These are phyloP conservation scores for Chlorociboria aeruginascens DNA, from an alignment of 495 filamentous ascomycete genomes.

Conservation along the genomic window DNA sequence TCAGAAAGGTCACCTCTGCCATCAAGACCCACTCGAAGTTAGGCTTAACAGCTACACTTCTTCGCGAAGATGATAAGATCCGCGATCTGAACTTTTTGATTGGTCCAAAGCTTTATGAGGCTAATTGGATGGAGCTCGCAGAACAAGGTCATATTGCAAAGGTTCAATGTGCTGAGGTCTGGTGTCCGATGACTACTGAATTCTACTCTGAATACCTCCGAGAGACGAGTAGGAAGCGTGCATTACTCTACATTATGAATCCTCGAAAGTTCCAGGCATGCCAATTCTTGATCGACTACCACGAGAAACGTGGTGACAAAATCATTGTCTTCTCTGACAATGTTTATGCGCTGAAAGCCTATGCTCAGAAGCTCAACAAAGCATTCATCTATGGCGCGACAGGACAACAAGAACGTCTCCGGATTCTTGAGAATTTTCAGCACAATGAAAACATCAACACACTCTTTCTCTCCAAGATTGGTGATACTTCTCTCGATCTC, in stretches of 20 bases:
- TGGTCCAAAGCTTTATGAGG: conserved; percentile 94
- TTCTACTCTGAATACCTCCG: conserved; percentile 93
- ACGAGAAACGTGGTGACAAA: conserved; percentile 93
- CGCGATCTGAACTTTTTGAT: conserved; percentile 95
- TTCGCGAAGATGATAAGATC: conserved; percentile 97
- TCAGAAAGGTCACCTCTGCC: conserved; percentile 79
- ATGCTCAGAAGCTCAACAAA: conserved; percentile 75
- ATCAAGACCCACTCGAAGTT: conserved; percentile 94
- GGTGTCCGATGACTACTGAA: conserved; percentile 98
- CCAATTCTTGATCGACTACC: conserved; percentile 94
- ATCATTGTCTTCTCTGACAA: conserved; percentile 99
- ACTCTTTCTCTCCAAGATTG: conserved; percentile 95
- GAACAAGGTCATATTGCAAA: conserved; percentile 95
- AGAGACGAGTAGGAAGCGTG: conserved; percentile 52
- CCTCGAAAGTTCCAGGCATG: conserved; percentile 93
- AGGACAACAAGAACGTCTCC: conserved; percentile 70
- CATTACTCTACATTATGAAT: conserved; percentile 92
- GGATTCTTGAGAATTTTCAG: conserved; percentile 93
- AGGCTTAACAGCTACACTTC: conserved; percentile 87
- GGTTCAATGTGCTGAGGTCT: conserved; percentile 96
- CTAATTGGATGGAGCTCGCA: conserved; percentile 98
- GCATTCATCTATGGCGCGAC: conserved; percentile 93
- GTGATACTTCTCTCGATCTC: conserved; percentile 92
- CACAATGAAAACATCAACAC: conserved; percentile 89
- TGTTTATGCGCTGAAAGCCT: conserved; percentile 81